Evolutionary conservation across 2,329 filamentous ascomycete species (phyloP).

Genomic region (Nemania abortiva): DNA sequence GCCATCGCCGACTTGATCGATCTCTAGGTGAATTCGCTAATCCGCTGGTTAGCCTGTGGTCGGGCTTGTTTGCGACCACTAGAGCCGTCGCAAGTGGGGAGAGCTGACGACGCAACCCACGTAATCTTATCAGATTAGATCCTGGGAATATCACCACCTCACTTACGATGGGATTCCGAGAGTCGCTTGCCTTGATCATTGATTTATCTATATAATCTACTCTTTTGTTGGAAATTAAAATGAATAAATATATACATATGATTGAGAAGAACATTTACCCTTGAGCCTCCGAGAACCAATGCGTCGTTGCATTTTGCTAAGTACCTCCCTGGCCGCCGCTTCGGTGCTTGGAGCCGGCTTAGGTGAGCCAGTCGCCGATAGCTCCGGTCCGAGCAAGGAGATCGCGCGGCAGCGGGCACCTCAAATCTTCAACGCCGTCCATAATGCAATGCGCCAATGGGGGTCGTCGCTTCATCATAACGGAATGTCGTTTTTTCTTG

Average conservation of each 20-base stretch:
- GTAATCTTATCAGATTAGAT: slow-evolving; percentile 23
- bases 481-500: slow-evolving; percentile 78
- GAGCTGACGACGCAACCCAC: slow-evolving; percentile 20
- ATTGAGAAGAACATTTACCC: not conserved
- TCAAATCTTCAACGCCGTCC: slow-evolving; percentile 78
- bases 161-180: not conserved
- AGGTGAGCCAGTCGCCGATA: slow-evolving; percentile 5
- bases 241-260: too few species aligned
- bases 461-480: slow-evolving; percentile 80
- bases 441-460: slow-evolving; percentile 80
- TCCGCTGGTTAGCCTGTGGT: too few species aligned
- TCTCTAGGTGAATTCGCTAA: too few species aligned
- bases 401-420: slow-evolving; percentile 65
- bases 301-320: not conserved
- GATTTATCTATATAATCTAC: not conserved
- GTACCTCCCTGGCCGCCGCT: slow-evolving; percentile 23
- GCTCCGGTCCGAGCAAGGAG: slow-evolving; percentile 54
- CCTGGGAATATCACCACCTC: not conserved
- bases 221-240: too few species aligned
- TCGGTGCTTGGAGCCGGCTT: not conserved
- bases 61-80: too few species aligned
- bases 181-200: not conserved
- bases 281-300: not conserved
- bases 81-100: not conserved
- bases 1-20: too few species aligned